Evolutionary conservation across 192 early-diverging fungal species (phyloP), one percentile per base, ranked within the genome.

Genomic region (Piromyces finnis): DNA sequence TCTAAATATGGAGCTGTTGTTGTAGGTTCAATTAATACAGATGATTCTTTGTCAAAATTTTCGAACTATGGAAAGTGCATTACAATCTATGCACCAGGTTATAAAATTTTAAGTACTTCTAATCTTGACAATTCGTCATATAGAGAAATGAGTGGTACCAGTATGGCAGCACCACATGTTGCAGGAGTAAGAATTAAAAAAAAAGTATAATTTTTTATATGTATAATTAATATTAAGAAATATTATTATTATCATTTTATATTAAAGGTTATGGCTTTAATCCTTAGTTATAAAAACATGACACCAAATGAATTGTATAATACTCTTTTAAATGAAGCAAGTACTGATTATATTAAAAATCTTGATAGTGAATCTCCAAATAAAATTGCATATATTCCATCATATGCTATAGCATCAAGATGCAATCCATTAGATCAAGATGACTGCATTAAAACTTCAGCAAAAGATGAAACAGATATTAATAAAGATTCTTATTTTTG

Each of bases 51-150:
- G 0, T 68, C 51, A 68, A 68, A n/a, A n/a, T 68, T 68, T 18
- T 68, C 51, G 5, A 93, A 94, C 83, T 82, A 79, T 27, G 92
- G 92, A 36, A 59, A 79, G 41, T 93, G 92, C 59, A 89, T 93
- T 32, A 83, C 85, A 77, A 84, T 93, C n/a, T 90, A 89, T 77
- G 92, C 86, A 36, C 91, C 91, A 14, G 92, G 92, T 77, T 83
- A 84, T 7, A 81, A 82, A 41, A 89, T 93, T 77, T 82, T 81
- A 7, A 68, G 51, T 68, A 17, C 51, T n/a, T 68, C 51, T n/a
- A 68, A 68, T 68, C 0, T 68, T 26, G 16, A 17, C 22, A 68
- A 68, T 68, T 26, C 26, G 0, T 7, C 5, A 68, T 22, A 1
- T 68, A 68, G 26, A 68, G 51, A 68, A 68, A 68, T 68, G 51